A percentile compares a stretch with the other conserved stretches of the same genome.
Evolutionary conservation across 306 rosid species (phyloP).

Genomic region (Trifolium subterraneum): DNA sequence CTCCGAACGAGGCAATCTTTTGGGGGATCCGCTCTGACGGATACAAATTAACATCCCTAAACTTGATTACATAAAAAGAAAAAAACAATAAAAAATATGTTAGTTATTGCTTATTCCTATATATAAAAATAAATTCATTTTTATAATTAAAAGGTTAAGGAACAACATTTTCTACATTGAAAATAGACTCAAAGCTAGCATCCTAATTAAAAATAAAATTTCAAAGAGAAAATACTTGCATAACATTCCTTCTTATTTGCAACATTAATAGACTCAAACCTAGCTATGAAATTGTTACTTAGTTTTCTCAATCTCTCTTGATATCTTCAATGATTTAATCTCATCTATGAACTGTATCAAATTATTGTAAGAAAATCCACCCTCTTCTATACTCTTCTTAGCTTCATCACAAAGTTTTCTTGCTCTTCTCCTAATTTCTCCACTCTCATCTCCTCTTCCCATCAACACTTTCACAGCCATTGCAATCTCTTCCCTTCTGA

Average conservation of each 20-base stretch:
- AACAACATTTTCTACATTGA: conserved; percentile 3
- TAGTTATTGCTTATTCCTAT: no score
- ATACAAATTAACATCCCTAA: no score
- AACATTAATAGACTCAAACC: no score
- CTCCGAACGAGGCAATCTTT: no score
- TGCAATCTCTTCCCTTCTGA: conserved; percentile 28
- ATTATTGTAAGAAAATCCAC: conserved; percentile 41
- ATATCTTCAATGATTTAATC: conserved; percentile 34
- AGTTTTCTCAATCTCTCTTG: conserved; percentile 18
- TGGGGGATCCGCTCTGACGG: no score
- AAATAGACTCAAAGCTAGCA: not conserved
- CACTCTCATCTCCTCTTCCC: conserved; percentile 38
- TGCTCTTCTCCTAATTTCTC: conserved; percentile 35
- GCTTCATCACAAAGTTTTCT: conserved; percentile 32
- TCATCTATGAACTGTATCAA: conserved; percentile 39
- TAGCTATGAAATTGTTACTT: no score
- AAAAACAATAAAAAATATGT: no score
- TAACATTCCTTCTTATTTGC: not conserved
- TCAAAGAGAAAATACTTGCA: not conserved
- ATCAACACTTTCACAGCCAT: conserved; percentile 36
- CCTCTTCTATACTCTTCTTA: conserved; percentile 30
- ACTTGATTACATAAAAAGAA: no score
- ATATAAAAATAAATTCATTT: no score
- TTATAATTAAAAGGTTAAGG: not conserved
- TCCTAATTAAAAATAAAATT: not conserved